Base-by-base conservation (phyloP, 176 grass and related monocot species). In the Cenchrus fungigraminus region DNA sequence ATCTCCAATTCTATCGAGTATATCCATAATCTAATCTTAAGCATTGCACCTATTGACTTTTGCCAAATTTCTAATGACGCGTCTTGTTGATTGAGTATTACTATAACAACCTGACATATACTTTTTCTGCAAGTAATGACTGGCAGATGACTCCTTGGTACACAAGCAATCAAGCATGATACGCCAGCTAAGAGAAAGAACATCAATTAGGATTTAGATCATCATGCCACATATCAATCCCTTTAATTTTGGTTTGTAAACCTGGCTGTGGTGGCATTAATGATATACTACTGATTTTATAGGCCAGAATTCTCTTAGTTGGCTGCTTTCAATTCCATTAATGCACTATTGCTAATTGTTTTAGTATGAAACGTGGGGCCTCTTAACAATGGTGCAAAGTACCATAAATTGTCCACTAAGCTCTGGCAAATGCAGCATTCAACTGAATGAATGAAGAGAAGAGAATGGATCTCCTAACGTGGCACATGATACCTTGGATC, bases 121-220 rank as follows among this genome's bases (percentile, higher is more conserved):
- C 49, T 68, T 60, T 80, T 46, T 45, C 67, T 5, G 9, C 45
- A 74, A 42, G 13, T 55, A 70, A 9, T 53, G 44, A 25, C 62
- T 76, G 69, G 68, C 54, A 37, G 25, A 78, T 45, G 47, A 19
- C 44, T 22, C 61, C 74, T 83, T 87, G 16, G 61, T 37, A 68
- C 45, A 87, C 52, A 84, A 74, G 49, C 49, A 51, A 51, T 11
- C 49, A 51, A 51, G 80, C 40, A 74, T 83, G 42, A 79, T 74
- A 31, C 62, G 51, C 68, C 68, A 90, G 89, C 89, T 90, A 83
- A 61, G 61, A 72, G 55, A 67, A 79, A 72, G 55, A 67, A 79
- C 74, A 74, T 53, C 43, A 83, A 80, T 83, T 29, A 47, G 43
- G 46, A 62, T 74, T 69, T 32, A 52, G 12, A 80, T 3, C 4